phyloP scores from a whole-genome alignment of 176 grass and related monocot genomes.

The Eleusine indica region DNA sequence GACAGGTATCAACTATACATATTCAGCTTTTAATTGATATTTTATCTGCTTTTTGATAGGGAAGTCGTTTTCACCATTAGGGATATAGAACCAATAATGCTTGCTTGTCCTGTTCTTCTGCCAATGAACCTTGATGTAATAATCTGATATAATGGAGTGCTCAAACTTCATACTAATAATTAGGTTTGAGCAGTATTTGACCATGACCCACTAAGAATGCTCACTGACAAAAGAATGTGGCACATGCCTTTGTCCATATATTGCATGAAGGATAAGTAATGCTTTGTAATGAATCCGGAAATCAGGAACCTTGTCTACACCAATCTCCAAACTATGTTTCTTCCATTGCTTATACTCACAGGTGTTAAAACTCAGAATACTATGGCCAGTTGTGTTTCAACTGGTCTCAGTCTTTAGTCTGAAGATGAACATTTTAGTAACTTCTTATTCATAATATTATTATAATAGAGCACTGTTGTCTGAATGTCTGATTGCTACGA shows the following conservation, averaged over 20 bases:
- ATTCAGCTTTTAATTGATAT: slow-evolving; percentile 20
- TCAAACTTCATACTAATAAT: slow-evolving; percentile 27
- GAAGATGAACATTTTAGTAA: neutral
- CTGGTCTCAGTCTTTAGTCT: slow-evolving; percentile 11
- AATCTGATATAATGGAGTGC: neutral
- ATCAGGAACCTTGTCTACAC: neutral
- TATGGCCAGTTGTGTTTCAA: neutral
- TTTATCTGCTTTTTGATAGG: slow-evolving; percentile 9
- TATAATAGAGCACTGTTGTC: neutral
- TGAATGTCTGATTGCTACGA: neutral
- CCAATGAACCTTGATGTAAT: slow-evolving; percentile 2
- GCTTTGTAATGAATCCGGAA: neutral
- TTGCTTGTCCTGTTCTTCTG: slow-evolving; percentile 22
- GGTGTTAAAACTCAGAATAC: too few relatives aligned
- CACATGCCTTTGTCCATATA: slow-evolving; percentile 12
- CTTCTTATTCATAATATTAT: slow-evolving; percentile 3
- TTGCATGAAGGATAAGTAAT: slow-evolving; percentile 9
- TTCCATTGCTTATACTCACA: slow-evolving; percentile 19
- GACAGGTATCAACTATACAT: slow-evolving; percentile 61
- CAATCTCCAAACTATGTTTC: neutral
- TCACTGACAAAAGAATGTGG: slow-evolving; percentile 8
- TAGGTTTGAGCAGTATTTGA: neutral
- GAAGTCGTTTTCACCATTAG: slow-evolving; percentile 6
- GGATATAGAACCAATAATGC: neutral
- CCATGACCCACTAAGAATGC: slow-evolving; percentile 9